Evolutionary conservation across 441 rosid genomes (phyloP).

Genomic region (Populus hybrid): DNA sequence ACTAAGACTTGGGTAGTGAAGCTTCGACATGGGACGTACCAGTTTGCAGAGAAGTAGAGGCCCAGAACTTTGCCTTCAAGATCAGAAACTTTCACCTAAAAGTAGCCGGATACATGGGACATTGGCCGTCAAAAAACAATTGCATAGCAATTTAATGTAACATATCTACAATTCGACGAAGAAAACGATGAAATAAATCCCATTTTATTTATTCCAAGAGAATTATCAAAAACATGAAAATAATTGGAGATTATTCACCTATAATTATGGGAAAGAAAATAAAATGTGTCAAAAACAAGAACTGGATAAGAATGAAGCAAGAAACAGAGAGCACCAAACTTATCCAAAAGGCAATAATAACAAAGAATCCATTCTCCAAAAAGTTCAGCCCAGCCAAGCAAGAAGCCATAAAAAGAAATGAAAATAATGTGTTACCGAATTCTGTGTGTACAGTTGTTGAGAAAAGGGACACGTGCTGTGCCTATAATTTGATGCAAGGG

Average conservation of each 20-base stretch:
- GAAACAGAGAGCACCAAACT: background rate
- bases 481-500: conserved; percentile 18
- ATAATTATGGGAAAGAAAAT: background rate
- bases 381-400: background rate
- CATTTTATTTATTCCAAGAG: background rate
- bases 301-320: background rate
- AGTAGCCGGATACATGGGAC: background rate
- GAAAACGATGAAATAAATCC: background rate
- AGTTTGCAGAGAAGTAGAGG: conserved; percentile 62
- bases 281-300: background rate
- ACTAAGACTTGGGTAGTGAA: conserved; percentile 40
- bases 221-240: background rate
- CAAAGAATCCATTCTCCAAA: background rate
- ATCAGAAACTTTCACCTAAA: conserved; percentile 44
- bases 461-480: conserved; percentile 14
- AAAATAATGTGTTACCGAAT: conserved; percentile 14
- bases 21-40: conserved; percentile 52
- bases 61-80: conserved; percentile 49
- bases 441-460: background rate
- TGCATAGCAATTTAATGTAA: background rate
- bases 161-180: too few relatives aligned
- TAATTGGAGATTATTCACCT: background rate
- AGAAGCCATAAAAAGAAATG: background rate
- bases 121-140: background rate
- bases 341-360: background rate